Evolutionary conservation across 345 rosid species (phyloP), one percentile per base, ranked within the genome.

Genomic region (Populus alba): DNA sequence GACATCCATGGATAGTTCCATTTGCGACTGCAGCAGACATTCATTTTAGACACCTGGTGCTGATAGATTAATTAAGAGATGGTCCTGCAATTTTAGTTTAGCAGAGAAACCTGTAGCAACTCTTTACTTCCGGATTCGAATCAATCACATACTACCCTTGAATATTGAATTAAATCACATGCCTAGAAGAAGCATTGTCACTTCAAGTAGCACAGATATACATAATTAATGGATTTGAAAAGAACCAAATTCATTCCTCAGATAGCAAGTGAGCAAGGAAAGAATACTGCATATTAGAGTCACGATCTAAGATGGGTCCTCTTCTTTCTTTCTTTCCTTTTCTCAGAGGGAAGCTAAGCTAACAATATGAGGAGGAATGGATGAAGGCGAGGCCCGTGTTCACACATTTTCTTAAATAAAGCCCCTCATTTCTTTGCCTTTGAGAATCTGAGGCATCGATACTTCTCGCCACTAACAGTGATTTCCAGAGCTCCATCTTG

Each of bases 401-500:
- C 16, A 16, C 25, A 41, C 10, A 13, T 55, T 18, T 3, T 62
- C 69, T 27, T 6, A 33, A 38, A 71, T 29, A 22, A 33, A 10
- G 45, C 45, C 61, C 73, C 68, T 91, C 89, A 95, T 83, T 95
- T 92, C 90, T 95, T 93, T 3, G 98, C 98, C 91, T 95, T 95
- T 7, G 98, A 81, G 77, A 95, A 95, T 88, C 98, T 85, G 71
- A 95, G 91, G 77, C 98, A 93, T 29, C 97, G 81, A 77, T 94
- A 94, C 77, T 94, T 94, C 86, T 94, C 97, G 8, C 98, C 98
- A 38, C 95, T 92, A n/a, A 94, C 98, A 75, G 97, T 94, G 79
- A 94, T 94, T 78, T 94, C 98, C 1, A 94, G 89, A 69, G 99
- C 99, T 63, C 99, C 99, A 27, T 95, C 97, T 87, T 95, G 99